Evolutionary conservation across 805 yeast species (phyloP).

Genomic region (Candida easanensis): DNA sequence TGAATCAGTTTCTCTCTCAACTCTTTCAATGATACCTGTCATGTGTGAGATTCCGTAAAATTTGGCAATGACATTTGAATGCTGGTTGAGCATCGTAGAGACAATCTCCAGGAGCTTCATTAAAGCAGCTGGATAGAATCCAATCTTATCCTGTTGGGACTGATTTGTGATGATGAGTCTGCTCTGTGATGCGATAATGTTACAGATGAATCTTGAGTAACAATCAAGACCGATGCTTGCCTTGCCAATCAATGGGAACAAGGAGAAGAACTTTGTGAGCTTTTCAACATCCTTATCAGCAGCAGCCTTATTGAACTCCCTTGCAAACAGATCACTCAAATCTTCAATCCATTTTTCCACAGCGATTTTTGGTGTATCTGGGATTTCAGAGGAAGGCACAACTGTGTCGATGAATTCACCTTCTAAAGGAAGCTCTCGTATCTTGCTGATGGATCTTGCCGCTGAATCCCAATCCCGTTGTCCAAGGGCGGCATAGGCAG

Average conservation of each 20-base stretch:
- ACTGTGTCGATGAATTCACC: conserved; percentile 76
- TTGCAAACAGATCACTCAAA: conserved; percentile 53
- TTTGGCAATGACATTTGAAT: conserved; percentile 69
- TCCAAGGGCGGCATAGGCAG: conserved; percentile 66
- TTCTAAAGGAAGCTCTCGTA: conserved; percentile 53
- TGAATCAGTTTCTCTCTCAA: conserved; percentile 88
- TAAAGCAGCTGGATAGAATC: conserved; percentile 56
- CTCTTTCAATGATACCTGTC: conserved; percentile 61
- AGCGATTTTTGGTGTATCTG: conserved; percentile 67
- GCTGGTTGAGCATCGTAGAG: conserved; percentile 82
- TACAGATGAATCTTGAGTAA: conserved; percentile 84
- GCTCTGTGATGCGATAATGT: conserved; percentile 76
- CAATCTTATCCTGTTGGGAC: conserved; percentile 40
- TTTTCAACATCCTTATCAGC: conserved; percentile 58
- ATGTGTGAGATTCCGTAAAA: conserved; percentile 69
- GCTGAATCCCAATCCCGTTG: conserved; percentile 74
- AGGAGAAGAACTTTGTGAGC: conserved; percentile 74
- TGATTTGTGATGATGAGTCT: conserved; percentile 56
- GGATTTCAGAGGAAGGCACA: conserved; percentile 84
- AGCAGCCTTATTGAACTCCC: conserved; percentile 73
- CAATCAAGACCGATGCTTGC: conserved; percentile 69
- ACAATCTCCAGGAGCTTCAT: conserved; percentile 78
- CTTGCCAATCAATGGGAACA: conserved; percentile 83
- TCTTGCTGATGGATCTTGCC: conserved; percentile 59
- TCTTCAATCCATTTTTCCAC: conserved; percentile 57